phyloP scores from a whole-genome alignment of 495 filamentous ascomycete genomes.

The Penicillium samsonianum region DNA sequence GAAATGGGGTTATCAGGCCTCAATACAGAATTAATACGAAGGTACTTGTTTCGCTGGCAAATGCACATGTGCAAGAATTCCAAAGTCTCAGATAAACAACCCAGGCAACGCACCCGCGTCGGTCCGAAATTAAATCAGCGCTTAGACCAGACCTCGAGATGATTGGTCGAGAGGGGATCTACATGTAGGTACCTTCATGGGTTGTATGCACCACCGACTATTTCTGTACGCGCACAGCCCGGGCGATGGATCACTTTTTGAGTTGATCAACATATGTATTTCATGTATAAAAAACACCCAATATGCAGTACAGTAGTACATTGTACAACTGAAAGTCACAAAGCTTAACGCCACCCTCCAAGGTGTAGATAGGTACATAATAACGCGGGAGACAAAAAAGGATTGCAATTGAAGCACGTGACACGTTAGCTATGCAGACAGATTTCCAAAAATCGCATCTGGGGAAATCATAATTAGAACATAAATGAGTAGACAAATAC shows the following conservation, averaged over 20 bases:
- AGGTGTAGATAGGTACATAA: conserved; percentile 3
- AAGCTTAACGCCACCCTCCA: background rate
- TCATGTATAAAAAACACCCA: background rate
- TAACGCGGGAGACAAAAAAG: background rate
- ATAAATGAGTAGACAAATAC: conserved; percentile 48
- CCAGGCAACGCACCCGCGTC: no score
- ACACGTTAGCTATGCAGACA: conserved; percentile 12
- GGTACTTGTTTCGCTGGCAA: no score
- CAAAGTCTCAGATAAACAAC: no score
- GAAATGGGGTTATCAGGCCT: background rate
- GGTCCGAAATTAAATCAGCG: background rate
- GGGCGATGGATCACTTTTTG: background rate
- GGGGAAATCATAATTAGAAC: conserved; percentile 19
- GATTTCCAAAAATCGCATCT: background rate
- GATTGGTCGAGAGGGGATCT: background rate
- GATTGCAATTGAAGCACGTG: conserved; percentile 2
- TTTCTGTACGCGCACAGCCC: background rate
- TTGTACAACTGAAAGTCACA: background rate
- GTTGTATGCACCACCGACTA: background rate
- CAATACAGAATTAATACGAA: background rate
- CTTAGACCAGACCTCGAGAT: background rate
- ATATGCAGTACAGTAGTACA: background rate
- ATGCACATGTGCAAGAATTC: no score
- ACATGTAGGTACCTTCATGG: background rate
- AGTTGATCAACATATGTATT: background rate